phyloP scores from a whole-genome alignment of 768 basidiomycete species.

The Mycena amicta region DNA sequence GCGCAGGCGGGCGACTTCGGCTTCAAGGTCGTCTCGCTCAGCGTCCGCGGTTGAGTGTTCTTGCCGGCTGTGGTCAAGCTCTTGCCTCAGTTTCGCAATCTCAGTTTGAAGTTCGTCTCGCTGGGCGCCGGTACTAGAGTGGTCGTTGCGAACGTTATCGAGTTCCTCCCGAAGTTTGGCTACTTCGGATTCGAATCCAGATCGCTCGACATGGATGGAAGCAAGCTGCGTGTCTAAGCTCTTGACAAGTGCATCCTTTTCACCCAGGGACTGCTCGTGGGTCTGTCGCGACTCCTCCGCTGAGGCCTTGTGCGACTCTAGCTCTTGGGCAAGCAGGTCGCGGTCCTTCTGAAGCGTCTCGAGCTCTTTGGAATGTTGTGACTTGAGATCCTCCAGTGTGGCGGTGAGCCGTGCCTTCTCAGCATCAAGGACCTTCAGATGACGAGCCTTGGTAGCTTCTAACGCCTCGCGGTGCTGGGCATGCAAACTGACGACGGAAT shows the following conservation, averaged over 20 bases:
- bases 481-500: slow-evolving; percentile 40
- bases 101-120: slow-evolving; percentile 46
- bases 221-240: slow-evolving; percentile 54
- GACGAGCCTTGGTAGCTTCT: slow-evolving; percentile 39
- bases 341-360: slow-evolving; percentile 50
- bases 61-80: neutral
- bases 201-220: slow-evolving; percentile 45
- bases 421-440: slow-evolving; percentile 41
- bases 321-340: slow-evolving; percentile 54
- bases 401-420: slow-evolving; percentile 50
- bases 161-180: slow-evolving; percentile 61
- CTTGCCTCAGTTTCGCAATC: slow-evolving; percentile 50
- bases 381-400: slow-evolving; percentile 52
- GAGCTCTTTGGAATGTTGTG: slow-evolving; percentile 50
- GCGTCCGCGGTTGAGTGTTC: slow-evolving; percentile 43
- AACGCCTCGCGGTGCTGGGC: slow-evolving; percentile 40
- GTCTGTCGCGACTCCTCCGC: slow-evolving; percentile 53
- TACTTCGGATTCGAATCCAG: slow-evolving; percentile 47
- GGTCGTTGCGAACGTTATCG: slow-evolving; percentile 55
- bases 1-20: slow-evolving; percentile 55
- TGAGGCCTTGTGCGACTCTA: slow-evolving; percentile 60
- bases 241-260: slow-evolving; percentile 51
- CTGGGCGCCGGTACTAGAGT: slow-evolving; percentile 50
- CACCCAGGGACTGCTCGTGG: slow-evolving; percentile 52
- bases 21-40: slow-evolving; percentile 48